phyloP scores from a whole-genome alignment of 75 land plant genomes.

The Pinus taeda region DNA sequence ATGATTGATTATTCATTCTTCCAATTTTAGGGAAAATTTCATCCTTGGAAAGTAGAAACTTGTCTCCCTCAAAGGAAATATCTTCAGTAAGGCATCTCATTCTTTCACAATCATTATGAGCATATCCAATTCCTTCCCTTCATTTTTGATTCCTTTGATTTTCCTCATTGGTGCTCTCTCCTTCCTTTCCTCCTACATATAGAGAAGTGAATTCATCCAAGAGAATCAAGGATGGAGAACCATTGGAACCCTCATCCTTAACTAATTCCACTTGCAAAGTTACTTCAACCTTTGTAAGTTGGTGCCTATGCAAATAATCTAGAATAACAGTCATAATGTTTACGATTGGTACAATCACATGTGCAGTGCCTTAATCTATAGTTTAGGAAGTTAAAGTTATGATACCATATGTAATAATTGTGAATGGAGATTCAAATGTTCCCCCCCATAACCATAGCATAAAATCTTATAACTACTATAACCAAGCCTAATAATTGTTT shows the following conservation, averaged over 20 bases:
- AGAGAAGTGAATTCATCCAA: constrained; percentile 1
- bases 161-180: constrained; percentile 8
- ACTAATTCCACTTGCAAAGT: constrained; percentile 75
- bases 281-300: constrained; percentile 73
- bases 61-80: constrained; percentile 1
- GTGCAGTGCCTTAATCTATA: neutral
- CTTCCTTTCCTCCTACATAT: constrained; percentile 6
- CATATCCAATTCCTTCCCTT: neutral
- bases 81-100: neutral
- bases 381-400: neutral
- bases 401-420: constrained; percentile 5
- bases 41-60: neutral
- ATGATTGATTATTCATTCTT: neutral
- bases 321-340: constrained; percentile 63
- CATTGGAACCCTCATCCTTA: constrained; percentile 42
- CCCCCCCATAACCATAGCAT: constrained; percentile 11
- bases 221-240: constrained; percentile 18
- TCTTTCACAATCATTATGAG: constrained; percentile 8
- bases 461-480: neutral
- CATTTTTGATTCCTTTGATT: constrained; percentile 5
- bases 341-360: constrained; percentile 37
- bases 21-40: neutral
- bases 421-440: neutral
- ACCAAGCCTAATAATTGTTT: neutral
- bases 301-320: constrained; percentile 70